Evolutionary conservation across 768 basidiomycete genomes (phyloP).

Genomic region (Serendipita vermifera): DNA sequence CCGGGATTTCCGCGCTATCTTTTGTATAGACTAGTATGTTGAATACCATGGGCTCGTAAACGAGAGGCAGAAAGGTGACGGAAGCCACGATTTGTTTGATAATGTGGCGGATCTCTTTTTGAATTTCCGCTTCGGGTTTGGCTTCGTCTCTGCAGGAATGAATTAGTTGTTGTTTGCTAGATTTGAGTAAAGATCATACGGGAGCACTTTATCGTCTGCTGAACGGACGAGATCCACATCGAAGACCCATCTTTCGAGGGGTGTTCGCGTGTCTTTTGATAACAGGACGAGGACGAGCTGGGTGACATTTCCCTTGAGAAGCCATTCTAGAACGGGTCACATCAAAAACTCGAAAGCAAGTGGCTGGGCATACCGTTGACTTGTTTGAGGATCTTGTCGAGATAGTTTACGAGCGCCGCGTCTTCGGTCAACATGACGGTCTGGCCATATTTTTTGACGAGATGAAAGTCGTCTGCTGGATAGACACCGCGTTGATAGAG

Average conservation of each 20-base stretch:
- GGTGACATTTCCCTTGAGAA: slow-evolving; percentile 81
- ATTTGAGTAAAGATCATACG: slow-evolving; percentile 3
- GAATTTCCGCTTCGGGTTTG: slow-evolving; percentile 79
- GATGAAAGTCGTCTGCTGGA: slow-evolving; percentile 95
- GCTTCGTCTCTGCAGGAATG: slow-evolving; percentile 23
- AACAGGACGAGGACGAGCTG: slow-evolving; percentile 93
- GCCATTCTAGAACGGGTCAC: slow-evolving; percentile 55
- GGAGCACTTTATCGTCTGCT: slow-evolving; percentile 26
- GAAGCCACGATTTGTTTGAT: slow-evolving; percentile 96
- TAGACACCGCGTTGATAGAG: slow-evolving; percentile 95
- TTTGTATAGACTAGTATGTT: slow-evolving; percentile 94
- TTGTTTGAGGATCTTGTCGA: slow-evolving; percentile 87
- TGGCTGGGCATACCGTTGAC: slow-evolving; percentile 58
- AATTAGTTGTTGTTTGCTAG: slow-evolving; percentile 17
- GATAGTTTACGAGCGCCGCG: slow-evolving; percentile 81
- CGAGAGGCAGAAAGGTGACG: slow-evolving; percentile 90
- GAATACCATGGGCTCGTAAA: slow-evolving; percentile 92
- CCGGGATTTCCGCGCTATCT: slow-evolving; percentile 83
- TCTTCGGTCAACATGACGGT: slow-evolving; percentile 92
- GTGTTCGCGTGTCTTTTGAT: slow-evolving; percentile 80
- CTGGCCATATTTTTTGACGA: slow-evolving; percentile 99
- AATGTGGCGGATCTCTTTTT: slow-evolving; percentile 94
- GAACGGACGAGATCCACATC: slow-evolving; percentile 74
- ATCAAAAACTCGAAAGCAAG: neutral
- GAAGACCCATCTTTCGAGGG: slow-evolving; percentile 97